Base-by-base conservation (phyloP, 2,329 filamentous ascomycete genomes). In the Ophiostoma piceae region DNA sequence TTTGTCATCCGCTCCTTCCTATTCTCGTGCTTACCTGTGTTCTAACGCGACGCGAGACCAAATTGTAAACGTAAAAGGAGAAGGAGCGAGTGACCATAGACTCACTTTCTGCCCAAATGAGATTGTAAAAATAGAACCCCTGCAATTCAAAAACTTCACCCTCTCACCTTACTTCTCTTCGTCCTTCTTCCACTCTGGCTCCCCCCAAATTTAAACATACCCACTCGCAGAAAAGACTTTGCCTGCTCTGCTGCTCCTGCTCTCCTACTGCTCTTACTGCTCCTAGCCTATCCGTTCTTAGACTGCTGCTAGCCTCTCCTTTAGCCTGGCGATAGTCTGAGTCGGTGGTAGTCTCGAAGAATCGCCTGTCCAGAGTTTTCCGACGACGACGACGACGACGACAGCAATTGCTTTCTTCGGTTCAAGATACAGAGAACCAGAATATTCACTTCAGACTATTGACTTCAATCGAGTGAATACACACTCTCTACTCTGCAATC, bases 161-260 rank as follows among this genome's bases (percentile, higher is more conserved):
- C 41, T 32, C n/a, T 37, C 41, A 11, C 9, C 29, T 64, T 9
- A 12, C 4, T 39, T 41, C 68, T 64, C 64, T 69, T 41, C 62
- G 47, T 35, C 67, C 19, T 41, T 51, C 69, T 51, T 19, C 39
- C 41, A 57, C 66, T 71, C 64, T 65, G 43, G n/a, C 41, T 32
- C n/a, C 64, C 39, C 57, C 41, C 54, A 41, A 66, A 66, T 41
- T 66, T 26, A 41, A 66, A 29, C 37, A 43, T 41, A 43, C 35
- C 62, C 64, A 66, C 64, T 43, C 37, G 12, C 37, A 66, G 16
- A 37, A 19, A 37, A 66, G 64, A 66, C 64, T 66, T 41, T 41
- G 39, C 39, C 39, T 65, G 64, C 22, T n/a, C 39, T 14, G 39
- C 37, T 14, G 39, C 11, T 12, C 39, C 39, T 41, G 39, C 39